Base-by-base conservation (phyloP, 2,329 filamentous ascomycete genomes). In the Paraphoma chrysanthemicola region DNA sequence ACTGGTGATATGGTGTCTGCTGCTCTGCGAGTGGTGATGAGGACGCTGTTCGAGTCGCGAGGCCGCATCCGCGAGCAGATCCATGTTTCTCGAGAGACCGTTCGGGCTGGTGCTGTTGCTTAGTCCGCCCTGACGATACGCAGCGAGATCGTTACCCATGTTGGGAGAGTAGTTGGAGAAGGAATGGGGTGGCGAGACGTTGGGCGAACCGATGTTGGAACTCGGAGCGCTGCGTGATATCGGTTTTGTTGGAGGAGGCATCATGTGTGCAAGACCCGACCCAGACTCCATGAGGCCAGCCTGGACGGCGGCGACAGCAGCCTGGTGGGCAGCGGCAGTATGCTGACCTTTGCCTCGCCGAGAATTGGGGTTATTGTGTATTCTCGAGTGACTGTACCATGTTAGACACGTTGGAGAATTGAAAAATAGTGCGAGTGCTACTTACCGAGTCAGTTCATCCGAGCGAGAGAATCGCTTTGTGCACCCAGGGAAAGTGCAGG, bases 331-430 rank as follows among this genome's bases (percentile, higher is more conserved):
- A 52, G 85, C 81, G 58, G 84, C 83, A 74, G 10, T 11, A 17
- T 88, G 66, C 58, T 88, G 87, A 83, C 97, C 97, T 84, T 96
- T 96, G 65, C 92, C 93, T 73, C 94, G 85, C 74, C 95, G 86
- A 55, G 93, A 97, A 84, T 98, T 98, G 56, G 95, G 94, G 81
- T 98, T 99, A 87, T 92, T 97, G 86, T 99, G 94, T 81, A 99
- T 99, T 77, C 94, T 88, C 76, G 94, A 97, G 81, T 99, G 94
- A 59, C 94, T 89, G 53, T 6, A 39, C 10, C 28, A n/a, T 14
- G 52, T 67, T 63, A 69, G 65, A 23, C 23, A 23, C 3, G 23
- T 23, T 23, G 23, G 2, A 5, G 23, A 3, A 23, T 3, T 3
- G 23, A 23, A 2, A 23, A 42, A 9, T 17, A 42, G 39, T 17